Evolutionary conservation across 2,329 filamentous ascomycete species (phyloP).

Genomic region (Colletotrichum melonis): DNA sequence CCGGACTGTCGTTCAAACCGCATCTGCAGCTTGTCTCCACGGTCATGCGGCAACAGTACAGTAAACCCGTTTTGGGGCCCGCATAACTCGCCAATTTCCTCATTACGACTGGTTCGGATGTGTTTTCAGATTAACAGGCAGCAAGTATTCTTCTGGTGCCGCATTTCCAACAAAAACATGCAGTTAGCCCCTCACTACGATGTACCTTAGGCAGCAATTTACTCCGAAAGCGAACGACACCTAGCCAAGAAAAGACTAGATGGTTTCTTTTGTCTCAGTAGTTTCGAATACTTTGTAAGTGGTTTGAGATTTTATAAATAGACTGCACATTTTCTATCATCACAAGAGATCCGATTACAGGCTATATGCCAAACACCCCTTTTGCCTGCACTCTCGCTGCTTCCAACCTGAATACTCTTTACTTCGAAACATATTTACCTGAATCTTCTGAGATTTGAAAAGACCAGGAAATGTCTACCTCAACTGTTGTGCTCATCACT

Average conservation of each 20-base stretch:
- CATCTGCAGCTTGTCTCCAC: neutral
- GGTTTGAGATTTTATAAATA: neutral
- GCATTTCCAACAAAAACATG: neutral
- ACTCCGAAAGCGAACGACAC: neutral
- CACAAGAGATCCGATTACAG: neutral
- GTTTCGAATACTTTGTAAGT: neutral
- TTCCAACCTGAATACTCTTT: neutral
- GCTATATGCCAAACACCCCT: neutral
- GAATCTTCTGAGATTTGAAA: neutral
- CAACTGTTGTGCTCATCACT: conserved; percentile 43
- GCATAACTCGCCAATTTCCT: neutral
- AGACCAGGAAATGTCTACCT: neutral
- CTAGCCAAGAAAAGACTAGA: neutral
- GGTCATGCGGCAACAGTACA: neutral
- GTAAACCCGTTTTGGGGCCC: neutral
- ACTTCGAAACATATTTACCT: neutral
- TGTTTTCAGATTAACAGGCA: neutral
- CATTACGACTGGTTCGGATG: neutral
- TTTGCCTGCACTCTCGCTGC: neutral
- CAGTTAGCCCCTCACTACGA: neutral
- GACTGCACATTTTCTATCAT: neutral
- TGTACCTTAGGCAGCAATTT: neutral
- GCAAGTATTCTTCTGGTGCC: neutral
- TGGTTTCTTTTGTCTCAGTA: neutral
- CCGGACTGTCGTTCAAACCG: neutral